Conservation (phyloP, 2,329 filamentous ascomycete species). For the Aaosphaeria arxii region DNA sequence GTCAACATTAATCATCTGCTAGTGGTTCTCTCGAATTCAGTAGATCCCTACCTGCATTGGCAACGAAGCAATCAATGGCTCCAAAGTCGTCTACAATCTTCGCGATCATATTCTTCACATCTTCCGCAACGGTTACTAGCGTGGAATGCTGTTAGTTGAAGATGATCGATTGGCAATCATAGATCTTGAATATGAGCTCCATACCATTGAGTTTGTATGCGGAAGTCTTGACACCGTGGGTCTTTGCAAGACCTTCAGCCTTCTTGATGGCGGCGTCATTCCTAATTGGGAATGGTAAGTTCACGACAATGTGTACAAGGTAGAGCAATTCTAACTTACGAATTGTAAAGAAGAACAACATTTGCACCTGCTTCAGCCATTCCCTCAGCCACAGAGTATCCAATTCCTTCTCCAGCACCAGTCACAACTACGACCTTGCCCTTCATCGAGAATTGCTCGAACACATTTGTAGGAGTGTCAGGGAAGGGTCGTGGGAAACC, state of each 20-base stretch:
- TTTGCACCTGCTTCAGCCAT: conserved; percentile 43
- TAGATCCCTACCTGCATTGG: conserved; percentile 50
- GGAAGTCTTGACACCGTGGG: conserved; percentile 59
- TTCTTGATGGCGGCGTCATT: conserved; percentile 36
- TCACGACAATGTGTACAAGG: background rate
- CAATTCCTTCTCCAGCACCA: conserved; percentile 56
- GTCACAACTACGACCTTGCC: conserved; percentile 43
- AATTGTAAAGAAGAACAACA: conserved; percentile 45
- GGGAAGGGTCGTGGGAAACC: conserved; percentile 26
- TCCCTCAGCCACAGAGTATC: conserved; percentile 38
- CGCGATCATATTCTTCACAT: conserved; percentile 56
- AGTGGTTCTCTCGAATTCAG: no score
- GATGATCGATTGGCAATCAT: conserved; percentile 2
- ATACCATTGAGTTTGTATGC: conserved; percentile 60
- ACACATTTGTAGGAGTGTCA: conserved; percentile 23
- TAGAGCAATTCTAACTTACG: conserved; percentile 1
- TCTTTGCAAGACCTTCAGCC: conserved; percentile 54
- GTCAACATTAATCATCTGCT: background rate
- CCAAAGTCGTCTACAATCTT: conserved; percentile 67
- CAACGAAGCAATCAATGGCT: conserved; percentile 62
- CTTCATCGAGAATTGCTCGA: conserved; percentile 31
- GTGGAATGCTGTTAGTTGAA: no score
- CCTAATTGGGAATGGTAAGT: background rate
- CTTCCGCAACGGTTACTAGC: conserved; percentile 43
- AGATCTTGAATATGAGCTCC: background rate